These are phyloP conservation scores for Tolypocladium ophioglossoides DNA, from an alignment of 2,329 filamentous ascomycete genomes.

Conservation along the genomic window DNA sequence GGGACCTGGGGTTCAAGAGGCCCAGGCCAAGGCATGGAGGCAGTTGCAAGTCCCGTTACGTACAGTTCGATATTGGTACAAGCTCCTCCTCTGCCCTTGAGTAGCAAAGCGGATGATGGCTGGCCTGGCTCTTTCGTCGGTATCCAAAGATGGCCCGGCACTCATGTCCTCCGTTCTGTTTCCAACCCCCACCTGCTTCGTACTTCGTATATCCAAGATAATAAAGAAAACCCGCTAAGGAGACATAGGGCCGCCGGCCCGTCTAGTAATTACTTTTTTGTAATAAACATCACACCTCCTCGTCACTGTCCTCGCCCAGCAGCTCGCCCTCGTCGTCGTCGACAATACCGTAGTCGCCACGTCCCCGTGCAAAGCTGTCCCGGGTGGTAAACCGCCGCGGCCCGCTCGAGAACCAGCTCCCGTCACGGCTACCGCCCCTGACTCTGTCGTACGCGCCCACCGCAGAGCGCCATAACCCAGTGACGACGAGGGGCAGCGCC, in stretches of 20 bases:
- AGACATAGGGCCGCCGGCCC: not conserved
- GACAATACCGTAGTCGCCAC: slow-evolving; percentile 79
- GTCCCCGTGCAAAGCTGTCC: slow-evolving; percentile 76
- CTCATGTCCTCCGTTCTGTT: too few species aligned
- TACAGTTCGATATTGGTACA: not conserved
- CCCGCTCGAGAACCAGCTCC: slow-evolving; percentile 42
- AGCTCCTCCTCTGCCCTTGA: not conserved
- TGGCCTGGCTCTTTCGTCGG: not conserved
- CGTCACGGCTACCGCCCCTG: slow-evolving; percentile 34
- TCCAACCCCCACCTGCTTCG: not conserved
- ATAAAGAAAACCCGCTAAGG: not conserved
- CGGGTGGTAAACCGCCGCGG: slow-evolving; percentile 74
- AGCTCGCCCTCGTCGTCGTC: slow-evolving; percentile 93
- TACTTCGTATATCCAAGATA: slow-evolving; percentile 1
- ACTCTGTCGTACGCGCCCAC: slow-evolving; percentile 41
- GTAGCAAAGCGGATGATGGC: too few species aligned
- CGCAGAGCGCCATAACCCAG: slow-evolving; percentile 60
- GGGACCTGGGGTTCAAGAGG: not conserved
- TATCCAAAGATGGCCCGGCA: not conserved
- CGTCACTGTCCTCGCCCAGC: slow-evolving; percentile 85
- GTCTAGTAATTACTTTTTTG: not conserved
- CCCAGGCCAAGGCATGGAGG: not conserved
- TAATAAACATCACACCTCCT: slow-evolving; percentile 49
- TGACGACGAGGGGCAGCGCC: slow-evolving; percentile 59
- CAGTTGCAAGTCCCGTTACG: not conserved